phyloP scores from a whole-genome alignment of 805 yeast genomes.

The Suhomyces canberraensis region DNA sequence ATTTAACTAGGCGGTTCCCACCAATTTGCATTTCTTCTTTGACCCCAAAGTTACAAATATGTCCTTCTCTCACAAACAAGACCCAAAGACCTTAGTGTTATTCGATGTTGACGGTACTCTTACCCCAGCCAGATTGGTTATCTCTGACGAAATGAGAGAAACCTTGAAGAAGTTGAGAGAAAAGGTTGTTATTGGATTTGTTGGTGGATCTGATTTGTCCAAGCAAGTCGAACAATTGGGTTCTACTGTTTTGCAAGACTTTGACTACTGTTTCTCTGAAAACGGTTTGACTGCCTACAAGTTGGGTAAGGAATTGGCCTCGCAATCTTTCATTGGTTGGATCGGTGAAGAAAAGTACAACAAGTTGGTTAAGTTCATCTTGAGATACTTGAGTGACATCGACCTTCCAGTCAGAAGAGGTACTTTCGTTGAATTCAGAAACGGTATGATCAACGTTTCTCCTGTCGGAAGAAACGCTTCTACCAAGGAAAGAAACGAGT shows the following conservation, averaged over 20 bases:
- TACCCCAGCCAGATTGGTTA: constrained; percentile 88
- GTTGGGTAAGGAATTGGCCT: constrained; percentile 79
- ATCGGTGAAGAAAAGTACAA: constrained; percentile 94
- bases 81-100: constrained; percentile 83
- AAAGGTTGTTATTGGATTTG: constrained; percentile 94
- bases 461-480: constrained; percentile 99
- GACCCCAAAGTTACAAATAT: constrained; percentile 16
- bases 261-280: constrained; percentile 96
- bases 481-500: constrained; percentile 89
- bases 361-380: constrained; percentile 78
- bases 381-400: constrained; percentile 77
- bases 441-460: constrained; percentile 97
- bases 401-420: constrained; percentile 98
- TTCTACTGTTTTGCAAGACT: constrained; percentile 64
- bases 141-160: constrained; percentile 74
- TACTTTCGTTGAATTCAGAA: constrained; percentile 97
- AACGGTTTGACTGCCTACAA: constrained; percentile 98
- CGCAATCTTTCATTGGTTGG: constrained; percentile 94
- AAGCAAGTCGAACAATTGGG: constrained; percentile 98
- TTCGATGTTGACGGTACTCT: constrained; percentile 98
- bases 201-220: constrained; percentile 93
- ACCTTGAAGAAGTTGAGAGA: constrained; percentile 73
- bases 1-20: constrained; percentile 1
- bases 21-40: background rate
- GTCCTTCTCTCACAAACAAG: constrained; percentile 72